phyloP scores from a whole-genome alignment of 1,139 yeast species.

The Scheffersomyces quercinus region DNA sequence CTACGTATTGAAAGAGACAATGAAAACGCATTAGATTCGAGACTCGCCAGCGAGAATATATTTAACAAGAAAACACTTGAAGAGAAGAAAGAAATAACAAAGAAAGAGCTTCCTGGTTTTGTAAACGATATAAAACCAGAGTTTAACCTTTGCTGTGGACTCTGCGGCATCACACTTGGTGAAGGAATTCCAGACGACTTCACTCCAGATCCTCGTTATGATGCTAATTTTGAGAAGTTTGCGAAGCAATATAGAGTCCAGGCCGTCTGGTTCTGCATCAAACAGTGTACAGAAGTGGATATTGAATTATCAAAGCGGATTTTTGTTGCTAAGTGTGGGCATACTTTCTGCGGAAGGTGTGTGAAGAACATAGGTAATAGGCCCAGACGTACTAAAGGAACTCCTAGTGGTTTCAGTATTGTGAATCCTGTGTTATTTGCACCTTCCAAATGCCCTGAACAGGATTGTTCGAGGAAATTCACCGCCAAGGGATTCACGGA shows the following conservation, averaged over 20 bases:
- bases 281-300: constrained; percentile 55
- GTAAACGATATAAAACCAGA: constrained; percentile 38
- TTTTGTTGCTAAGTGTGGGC: constrained; percentile 78
- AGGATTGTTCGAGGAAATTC: constrained; percentile 38
- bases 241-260: constrained; percentile 34
- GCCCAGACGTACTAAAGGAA: constrained; percentile 20
- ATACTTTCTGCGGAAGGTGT: constrained; percentile 84
- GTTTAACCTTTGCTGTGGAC: constrained; percentile 52
- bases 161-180: constrained; percentile 72
- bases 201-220: constrained; percentile 30
- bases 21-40: constrained; percentile 35
- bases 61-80: constrained; percentile 30
- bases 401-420: constrained; percentile 25
- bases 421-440: constrained; percentile 49
- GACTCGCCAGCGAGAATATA: constrained; percentile 32
- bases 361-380: constrained; percentile 57
- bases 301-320: constrained; percentile 64
- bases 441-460: constrained; percentile 49
- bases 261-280: constrained; percentile 67
- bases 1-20: constrained; percentile 44
- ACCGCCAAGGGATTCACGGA: constrained; percentile 40
- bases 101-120: constrained; percentile 25
- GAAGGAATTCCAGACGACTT: constrained; percentile 65
- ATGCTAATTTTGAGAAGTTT: constrained; percentile 26
- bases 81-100: constrained; percentile 24